A percentile compares a stretch with the other conserved stretches of the same genome.
These are phyloP conservation scores for Oryza brachyantha DNA, from an alignment of 176 grass and related monocot genomes.

Conservation along the genomic window DNA sequence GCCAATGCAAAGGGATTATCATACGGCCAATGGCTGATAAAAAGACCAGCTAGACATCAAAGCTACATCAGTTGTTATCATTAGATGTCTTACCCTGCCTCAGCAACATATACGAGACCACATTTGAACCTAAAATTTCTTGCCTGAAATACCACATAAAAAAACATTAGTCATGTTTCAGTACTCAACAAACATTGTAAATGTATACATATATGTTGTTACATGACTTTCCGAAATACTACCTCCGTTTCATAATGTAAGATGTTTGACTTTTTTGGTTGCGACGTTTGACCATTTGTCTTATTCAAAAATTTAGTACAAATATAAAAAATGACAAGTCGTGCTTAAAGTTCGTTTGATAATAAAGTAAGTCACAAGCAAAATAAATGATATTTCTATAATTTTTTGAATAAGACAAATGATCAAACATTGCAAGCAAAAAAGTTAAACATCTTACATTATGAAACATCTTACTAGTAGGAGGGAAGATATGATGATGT, in stretches of 20 bases:
- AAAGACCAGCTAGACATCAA: background rate
- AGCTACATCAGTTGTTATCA: background rate
- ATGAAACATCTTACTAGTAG: no score
- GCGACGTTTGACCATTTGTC: no score
- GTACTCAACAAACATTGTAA: background rate
- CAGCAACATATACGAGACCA: conserved; percentile 98
- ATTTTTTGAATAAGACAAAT: no score
- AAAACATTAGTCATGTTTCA: conserved; percentile 3
- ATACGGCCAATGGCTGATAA: background rate
- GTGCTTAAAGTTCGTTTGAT: no score
- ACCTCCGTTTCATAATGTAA: no score
- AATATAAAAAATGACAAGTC: no score
- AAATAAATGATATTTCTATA: no score
- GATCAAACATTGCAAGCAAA: no score
- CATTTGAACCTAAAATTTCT: conserved; percentile 99
- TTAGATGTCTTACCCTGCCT: conserved; percentile 72
- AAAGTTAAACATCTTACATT: no score
- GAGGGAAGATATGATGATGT: conserved; percentile 6
- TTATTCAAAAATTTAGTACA: no score
- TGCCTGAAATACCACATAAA: conserved; percentile 57
- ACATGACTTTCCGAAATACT: conserved; percentile 19
- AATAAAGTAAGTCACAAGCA: no score
- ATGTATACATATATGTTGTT: background rate
- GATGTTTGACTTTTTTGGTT: no score
- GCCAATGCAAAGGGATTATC: conserved; percentile 1